Percentiles rank a stretch among this genome's conserved stretches.
phyloP scores from a whole-genome alignment of 2,329 filamentous ascomycete species.

The Epichloe amarillans region DNA sequence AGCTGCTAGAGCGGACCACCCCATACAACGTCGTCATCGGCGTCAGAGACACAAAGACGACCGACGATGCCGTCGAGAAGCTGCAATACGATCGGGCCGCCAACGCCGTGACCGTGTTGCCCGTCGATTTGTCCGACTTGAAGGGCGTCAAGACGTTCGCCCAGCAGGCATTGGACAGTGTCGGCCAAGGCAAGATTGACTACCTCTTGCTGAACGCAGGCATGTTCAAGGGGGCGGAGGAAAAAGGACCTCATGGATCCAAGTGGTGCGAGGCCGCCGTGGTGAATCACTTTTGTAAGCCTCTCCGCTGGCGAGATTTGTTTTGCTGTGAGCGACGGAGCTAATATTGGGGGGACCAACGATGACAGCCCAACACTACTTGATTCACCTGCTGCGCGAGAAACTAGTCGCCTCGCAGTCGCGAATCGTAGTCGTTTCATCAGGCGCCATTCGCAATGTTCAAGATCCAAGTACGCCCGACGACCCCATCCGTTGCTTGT shows the following conservation, averaged over 20 bases:
- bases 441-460: conserved; percentile 31
- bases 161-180: conserved; percentile 24
- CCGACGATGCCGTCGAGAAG: conserved; percentile 27
- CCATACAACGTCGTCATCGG: conserved; percentile 36
- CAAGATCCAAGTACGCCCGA: conserved; percentile 21
- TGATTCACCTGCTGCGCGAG: conserved; percentile 33
- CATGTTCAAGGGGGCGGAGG: conserved; percentile 22
- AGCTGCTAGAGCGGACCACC: conserved; percentile 31
- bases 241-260: conserved; percentile 24
- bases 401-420: conserved; percentile 33
- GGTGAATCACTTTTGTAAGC: conserved; percentile 39
- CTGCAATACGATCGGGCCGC: conserved; percentile 27
- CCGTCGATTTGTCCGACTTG: conserved; percentile 34
- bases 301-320: neutral
- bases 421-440: conserved; percentile 37
- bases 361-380: conserved; percentile 36
- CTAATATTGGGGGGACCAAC: neutral
- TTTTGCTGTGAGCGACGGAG: neutral
- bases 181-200: conserved; percentile 30
- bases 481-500: no score
- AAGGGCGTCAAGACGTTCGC: conserved; percentile 33
- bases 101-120: conserved; percentile 31
- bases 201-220: conserved; percentile 37
- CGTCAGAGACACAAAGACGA: conserved; percentile 28
- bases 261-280: conserved; percentile 37